Evolutionary conservation across 768 basidiomycete genomes (phyloP), one percentile per base, ranked within the genome.

Genomic region (Ramaria sp.): DNA sequence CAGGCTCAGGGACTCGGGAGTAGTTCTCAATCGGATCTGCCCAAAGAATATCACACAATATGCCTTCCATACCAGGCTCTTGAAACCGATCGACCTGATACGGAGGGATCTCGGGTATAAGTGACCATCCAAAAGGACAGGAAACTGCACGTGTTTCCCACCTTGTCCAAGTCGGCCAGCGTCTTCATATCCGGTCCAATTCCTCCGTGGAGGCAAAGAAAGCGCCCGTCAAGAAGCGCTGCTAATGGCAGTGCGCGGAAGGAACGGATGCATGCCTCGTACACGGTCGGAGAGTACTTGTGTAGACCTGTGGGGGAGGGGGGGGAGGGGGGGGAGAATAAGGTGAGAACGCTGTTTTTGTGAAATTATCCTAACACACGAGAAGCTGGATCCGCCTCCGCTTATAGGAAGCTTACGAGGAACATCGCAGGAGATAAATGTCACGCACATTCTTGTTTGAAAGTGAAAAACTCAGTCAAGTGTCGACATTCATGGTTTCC

Each of bases 401-500:
- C 16, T 12, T 47, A 43, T n/a, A 43, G 2, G 41, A 45, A 47
- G 32, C 41, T 47, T n/a, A 20, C 5, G 25, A 25, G 45, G 7
- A 4, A n/a, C n/a, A 54, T 5, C 15, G 41, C n/a, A n/a, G n/a
- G n/a, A n/a, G 28, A 47, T 8, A 9, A 34, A 9, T 3, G 7
- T 2, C 30, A 68, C 83, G 69, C 62, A 94, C 86, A 87, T 85
- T 98, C 95, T 58, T 90, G 85, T 72, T 92, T 94, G 74, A 98
- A 98, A 8, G 95, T 97, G 65, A 97, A 97, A 67, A 94, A 96
- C 69, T 94, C 92, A 1, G 95, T 98, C 45, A 98, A 73, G 71
- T 98, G 94, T 36, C 85, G 81, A 66, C 95, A 98, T 74, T 98
- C 95, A 70, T 98, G 95, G 66, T 97, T 98, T 8, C 95, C 95